Evolutionary conservation across 352 stramenopile species (phyloP), one percentile per base, ranked within the genome.

Genomic region (Globisporangium ultimum): DNA sequence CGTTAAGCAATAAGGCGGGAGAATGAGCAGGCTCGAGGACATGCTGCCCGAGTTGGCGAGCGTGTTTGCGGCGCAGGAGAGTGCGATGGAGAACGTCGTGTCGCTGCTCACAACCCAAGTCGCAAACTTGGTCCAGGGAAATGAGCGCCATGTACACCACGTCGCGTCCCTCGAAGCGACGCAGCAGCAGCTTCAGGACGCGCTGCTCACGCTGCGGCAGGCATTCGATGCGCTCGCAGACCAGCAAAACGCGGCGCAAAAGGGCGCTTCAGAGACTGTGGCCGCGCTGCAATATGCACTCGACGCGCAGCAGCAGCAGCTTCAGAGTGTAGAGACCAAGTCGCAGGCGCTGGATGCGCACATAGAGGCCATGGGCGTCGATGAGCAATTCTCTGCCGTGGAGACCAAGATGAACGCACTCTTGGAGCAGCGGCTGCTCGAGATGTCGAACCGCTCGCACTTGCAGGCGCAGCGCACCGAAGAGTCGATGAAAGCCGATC

Each of bases 21-120:
- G 28, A 8, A 91, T 91, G 81, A 81, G 72, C 57, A 60, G 67
- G 49, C 71, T 91, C 28, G 81, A 87, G 54, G 76, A 88, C 54
- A 55, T 88, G 43, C 69, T 91, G 59, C 81, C 78, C 24, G 78
- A 81, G 49, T 79, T 91, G 67, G 77, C 67, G 47, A 75, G 74
- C 49, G 71, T 89, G 32, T 72, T 91, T 50, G 71, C 66, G 0
- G 73, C 78, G 14, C 81, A 91, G 64, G 81, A 91, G 60, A 67
- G 53, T n/a, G 66, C 81, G 12, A 55, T 89, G 21, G 77, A 67
- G 51, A 84, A 74, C 34, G 74, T 79, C 13, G 67, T 90, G 47
- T 55, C 64, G 15, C 69, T 78, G 15, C 63, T 90, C 48, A 78
- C 73, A 17, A 72, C 70, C 10, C 80, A 90, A 21, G 55, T 90